Evolutionary conservation across 2,329 filamentous ascomycete genomes (phyloP).

Genomic region (Claviceps capensis): DNA sequence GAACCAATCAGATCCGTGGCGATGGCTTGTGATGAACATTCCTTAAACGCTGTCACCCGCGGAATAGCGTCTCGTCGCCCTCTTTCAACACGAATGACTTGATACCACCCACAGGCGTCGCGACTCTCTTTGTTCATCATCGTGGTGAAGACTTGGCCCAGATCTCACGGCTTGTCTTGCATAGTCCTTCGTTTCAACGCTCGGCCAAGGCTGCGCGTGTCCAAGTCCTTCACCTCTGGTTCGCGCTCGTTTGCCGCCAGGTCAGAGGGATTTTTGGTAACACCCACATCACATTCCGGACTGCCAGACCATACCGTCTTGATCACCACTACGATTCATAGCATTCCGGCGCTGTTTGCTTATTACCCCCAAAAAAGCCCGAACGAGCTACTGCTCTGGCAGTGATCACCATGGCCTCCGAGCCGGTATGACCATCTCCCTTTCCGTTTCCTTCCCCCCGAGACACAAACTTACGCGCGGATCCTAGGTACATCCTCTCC

Average conservation of each 20-base stretch:
- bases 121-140: not conserved
- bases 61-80: not conserved
- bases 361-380: slow-evolving; percentile 4
- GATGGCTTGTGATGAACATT: slow-evolving; percentile 4
- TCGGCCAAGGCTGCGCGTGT: not conserved
- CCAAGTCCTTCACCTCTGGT: not conserved
- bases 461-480: slow-evolving; percentile 6
- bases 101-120: not conserved
- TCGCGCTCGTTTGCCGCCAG: not conserved
- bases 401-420: slow-evolving; percentile 22
- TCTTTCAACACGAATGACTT: not conserved
- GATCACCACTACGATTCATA: slow-evolving; percentile 12
- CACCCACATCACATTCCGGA: slow-evolving; percentile 16
- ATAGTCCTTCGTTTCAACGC: not conserved
- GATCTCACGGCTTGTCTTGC: not conserved
- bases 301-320: slow-evolving; percentile 1
- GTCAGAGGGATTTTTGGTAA: not conserved
- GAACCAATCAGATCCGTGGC: slow-evolving; percentile 5
- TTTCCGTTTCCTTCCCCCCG: slow-evolving; percentile 2
- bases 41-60: slow-evolving; percentile 6
- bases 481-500: slow-evolving; percentile 57
- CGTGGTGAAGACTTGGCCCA: not conserved
- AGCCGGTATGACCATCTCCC: slow-evolving; percentile 21
- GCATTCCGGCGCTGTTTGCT: slow-evolving; percentile 13
- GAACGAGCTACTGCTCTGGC: slow-evolving; percentile 9